A percentile compares a stretch with the other conserved stretches of the same genome.
Evolutionary conservation across 164 flowering plant genomes (phyloP).

Genomic region (Euptelea pleiosperma): DNA sequence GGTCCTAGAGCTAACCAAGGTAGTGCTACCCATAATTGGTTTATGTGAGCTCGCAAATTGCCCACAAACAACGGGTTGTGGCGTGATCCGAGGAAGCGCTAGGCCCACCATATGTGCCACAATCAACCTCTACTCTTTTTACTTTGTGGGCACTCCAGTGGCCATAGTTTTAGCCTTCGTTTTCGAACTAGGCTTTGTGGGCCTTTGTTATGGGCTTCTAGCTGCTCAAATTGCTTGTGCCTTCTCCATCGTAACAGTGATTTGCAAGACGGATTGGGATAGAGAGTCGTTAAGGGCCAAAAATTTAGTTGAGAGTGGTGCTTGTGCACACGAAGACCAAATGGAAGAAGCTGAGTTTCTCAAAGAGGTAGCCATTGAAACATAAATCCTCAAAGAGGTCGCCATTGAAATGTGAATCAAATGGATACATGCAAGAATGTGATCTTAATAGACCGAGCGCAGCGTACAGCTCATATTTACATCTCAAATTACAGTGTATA

Average conservation of each 20-base stretch:
- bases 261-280: constrained; percentile 77
- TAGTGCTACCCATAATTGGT: constrained; percentile 74
- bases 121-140: constrained; percentile 79
- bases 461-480: too few relatives aligned
- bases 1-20: constrained; percentile 50
- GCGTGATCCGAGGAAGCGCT: constrained; percentile 81
- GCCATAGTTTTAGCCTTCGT: constrained; percentile 57
- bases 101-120: constrained; percentile 66
- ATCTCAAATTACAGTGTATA: too few relatives aligned
- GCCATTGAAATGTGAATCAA: too few relatives aligned
- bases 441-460: too few relatives aligned
- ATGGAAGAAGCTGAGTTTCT: constrained; percentile 33
- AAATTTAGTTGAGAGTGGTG: constrained; percentile 46
- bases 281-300: constrained; percentile 58
- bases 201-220: constrained; percentile 87
- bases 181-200: constrained; percentile 54
- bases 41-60: constrained; percentile 88
- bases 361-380: constrained; percentile 16
- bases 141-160: constrained; percentile 81
- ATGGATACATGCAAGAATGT: neutral
- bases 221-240: constrained; percentile 81
- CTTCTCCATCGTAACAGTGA: constrained; percentile 49
- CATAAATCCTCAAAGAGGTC: too few relatives aligned
- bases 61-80: constrained; percentile 92
- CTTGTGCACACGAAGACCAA: constrained; percentile 21